phyloP scores from a whole-genome alignment of 2,329 filamentous ascomycete species.

The Xylaria polymorpha region DNA sequence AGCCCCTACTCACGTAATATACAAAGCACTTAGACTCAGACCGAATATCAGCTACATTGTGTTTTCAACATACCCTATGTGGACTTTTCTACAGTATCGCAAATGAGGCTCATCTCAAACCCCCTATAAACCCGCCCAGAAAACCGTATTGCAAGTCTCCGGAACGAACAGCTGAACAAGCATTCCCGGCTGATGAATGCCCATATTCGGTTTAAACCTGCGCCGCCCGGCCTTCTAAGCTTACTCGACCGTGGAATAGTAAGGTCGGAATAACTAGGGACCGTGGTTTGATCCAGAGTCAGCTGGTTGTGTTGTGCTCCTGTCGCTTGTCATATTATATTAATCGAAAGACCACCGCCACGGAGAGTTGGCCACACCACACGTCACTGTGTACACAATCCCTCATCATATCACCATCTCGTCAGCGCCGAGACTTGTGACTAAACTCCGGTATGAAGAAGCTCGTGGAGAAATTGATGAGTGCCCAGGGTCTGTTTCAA shows the following conservation, averaged over 20 bases:
- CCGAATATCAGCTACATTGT: constrained; percentile 9
- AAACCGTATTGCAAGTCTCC: neutral
- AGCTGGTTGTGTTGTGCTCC: constrained; percentile 1
- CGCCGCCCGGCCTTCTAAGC: neutral
- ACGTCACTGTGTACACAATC: neutral
- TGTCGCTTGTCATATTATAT: constrained; percentile 17
- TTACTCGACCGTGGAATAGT: neutral
- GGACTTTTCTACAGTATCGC: neutral
- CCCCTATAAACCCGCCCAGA: neutral
- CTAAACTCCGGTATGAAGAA: neutral
- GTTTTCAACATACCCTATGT: neutral
- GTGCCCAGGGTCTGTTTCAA: constrained; percentile 17
- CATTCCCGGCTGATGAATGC: neutral
- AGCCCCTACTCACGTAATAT: neutral
- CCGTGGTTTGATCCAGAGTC: neutral
- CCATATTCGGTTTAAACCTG: neutral
- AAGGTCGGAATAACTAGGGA: neutral
- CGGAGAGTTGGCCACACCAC: neutral
- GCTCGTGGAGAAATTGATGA: neutral
- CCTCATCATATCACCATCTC: neutral
- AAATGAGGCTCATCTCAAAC: constrained; percentile 14
- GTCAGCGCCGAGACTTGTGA: neutral
- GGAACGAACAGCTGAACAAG: neutral
- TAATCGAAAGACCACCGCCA: constrained; percentile 5
- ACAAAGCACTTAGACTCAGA: neutral